Base-by-base conservation (phyloP, 1,284 basidiomycete genomes). In the Tilletia indica region DNA sequence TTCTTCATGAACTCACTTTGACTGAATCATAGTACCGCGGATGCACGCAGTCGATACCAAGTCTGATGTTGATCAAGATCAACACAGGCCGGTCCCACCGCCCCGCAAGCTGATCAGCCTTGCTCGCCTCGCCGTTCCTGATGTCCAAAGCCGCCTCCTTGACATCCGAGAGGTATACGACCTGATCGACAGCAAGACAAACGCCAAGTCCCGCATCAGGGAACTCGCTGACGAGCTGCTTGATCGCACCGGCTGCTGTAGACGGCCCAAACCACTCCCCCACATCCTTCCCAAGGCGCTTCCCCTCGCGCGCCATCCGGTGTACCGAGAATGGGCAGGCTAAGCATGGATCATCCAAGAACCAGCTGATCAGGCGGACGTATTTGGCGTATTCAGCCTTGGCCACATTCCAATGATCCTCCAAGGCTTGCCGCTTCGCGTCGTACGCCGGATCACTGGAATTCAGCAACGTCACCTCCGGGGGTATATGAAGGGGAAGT, bases 261-360 rank as follows among this genome's bases (percentile, higher is more conserved):
- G 93, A 96, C 0, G 96, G 96, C 0, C 96, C 96, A 81, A 98
- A 98, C 96, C 96, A 98, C 84, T 94, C 92, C 2, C 96, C 96
- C 0, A 97, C 92, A 77, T 95, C 93, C 77, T 93, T 97, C 14
- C 96, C 96, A 0, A 97, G 88, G 76, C 94, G 91, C 83, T 97
- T 96, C 2, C 96, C 96, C 11, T 94, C 92, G 19, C 94, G 86
- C 0, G 95, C 95, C 91, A 99, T 97, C 56, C 93, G 89, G 85
- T 99, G 96, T 1, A 99, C 93, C 75, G 93, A 93, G 84, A 98
- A 99, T 0, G 96, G 96, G 63, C 91, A 91, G n/a, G 91, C 87
- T 0, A 92, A 89, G 0, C 91, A 90, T 0, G 96, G 94, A 12
- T 92, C 91, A 83, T 99, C 96, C 71, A 98, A 86, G 86, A 98